Percentiles rank a stretch among this genome's conserved stretches.
Evolutionary conservation across 139 green algal species (phyloP).

Genomic region (Tetraselmis striata): DNA sequence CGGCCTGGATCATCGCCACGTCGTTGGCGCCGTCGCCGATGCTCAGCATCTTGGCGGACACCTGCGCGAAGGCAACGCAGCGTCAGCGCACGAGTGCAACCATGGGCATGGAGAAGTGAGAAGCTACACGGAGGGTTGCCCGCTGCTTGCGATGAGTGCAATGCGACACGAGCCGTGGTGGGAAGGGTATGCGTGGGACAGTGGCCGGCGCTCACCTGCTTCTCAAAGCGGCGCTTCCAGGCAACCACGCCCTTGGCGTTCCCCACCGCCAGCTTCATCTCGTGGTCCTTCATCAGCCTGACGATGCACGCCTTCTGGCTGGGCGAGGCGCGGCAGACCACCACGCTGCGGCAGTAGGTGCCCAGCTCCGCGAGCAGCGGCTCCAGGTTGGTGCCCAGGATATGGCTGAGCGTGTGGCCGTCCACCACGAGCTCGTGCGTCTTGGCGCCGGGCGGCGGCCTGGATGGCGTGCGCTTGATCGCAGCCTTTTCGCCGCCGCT

Average conservation of each 20-base stretch:
- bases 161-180: no score
- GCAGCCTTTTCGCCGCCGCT: not conserved
- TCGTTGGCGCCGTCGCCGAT: conserved; percentile 96
- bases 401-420: conserved; percentile 66
- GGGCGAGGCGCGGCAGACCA: conserved; percentile 56
- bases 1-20: conserved; percentile 90
- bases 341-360: conserved; percentile 46
- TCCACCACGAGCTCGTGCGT: conserved; percentile 71
- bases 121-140: no score
- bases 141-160: no score
- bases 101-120: no score
- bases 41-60: conserved; percentile 73
- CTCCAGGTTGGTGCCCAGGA: conserved; percentile 37
- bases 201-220: no score
- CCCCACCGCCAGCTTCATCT: conserved; percentile 36
- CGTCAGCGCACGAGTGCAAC: no score
- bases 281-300: conserved; percentile 55
- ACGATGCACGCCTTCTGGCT: conserved; percentile 70
- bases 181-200: no score
- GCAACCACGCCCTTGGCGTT: conserved; percentile 10
- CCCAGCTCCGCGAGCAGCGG: conserved; percentile 46
- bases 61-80: not conserved
- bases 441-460: not conserved
- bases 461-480: not conserved
- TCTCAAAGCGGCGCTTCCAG: conserved; percentile 21